phyloP scores from a whole-genome alignment of 1,139 yeast genomes.

The Groenewaldozyma auringiensis region DNA sequence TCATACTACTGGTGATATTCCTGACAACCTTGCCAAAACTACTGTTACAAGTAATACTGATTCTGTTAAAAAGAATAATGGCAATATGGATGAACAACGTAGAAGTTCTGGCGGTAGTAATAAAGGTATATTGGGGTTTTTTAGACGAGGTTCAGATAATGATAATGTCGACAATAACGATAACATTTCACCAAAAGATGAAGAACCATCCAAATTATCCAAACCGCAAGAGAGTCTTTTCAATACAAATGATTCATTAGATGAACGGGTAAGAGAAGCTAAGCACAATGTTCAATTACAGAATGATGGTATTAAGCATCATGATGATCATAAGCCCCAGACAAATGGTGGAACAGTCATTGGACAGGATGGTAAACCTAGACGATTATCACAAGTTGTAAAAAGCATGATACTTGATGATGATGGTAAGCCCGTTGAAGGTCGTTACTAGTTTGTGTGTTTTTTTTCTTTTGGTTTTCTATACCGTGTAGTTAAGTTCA shows the following conservation, averaged over 20 bases:
- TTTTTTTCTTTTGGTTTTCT: too few relatives aligned
- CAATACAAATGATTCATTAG: neutral
- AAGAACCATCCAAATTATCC: neutral
- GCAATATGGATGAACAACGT: neutral
- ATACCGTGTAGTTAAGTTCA: too few relatives aligned
- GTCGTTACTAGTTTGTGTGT: neutral
- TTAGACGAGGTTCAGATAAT: neutral
- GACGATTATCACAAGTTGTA: conserved; percentile 1
- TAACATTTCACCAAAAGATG: neutral
- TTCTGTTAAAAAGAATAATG: neutral
- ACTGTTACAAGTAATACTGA: neutral
- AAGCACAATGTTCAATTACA: neutral
- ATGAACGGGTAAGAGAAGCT: neutral
- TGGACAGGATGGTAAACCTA: neutral
- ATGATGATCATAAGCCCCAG: too few relatives aligned
- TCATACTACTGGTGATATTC: neutral
- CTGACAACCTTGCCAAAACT: neutral
- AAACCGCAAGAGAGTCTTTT: neutral
- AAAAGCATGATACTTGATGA: conserved; percentile 1
- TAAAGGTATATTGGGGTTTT: neutral
- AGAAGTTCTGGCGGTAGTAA: neutral
- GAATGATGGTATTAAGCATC: too few relatives aligned
- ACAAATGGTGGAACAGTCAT: neutral
- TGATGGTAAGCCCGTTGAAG: neutral
- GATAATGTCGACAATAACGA: neutral